Conservation (phyloP, 805 yeast genomes). For the Tetrapisispora taiwanensis region DNA sequence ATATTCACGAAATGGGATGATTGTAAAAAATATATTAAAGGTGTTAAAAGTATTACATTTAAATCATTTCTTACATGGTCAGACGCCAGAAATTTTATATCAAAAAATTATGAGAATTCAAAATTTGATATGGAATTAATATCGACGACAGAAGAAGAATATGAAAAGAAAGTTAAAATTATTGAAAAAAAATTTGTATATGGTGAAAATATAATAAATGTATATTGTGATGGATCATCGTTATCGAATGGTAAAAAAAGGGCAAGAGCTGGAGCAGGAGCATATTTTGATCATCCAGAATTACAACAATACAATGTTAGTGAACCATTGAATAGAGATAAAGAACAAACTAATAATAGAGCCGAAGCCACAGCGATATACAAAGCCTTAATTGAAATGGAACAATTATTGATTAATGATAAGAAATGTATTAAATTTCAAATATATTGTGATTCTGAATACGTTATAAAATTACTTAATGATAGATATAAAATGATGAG, state of each 20-base stretch:
- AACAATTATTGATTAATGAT: slow-evolving; percentile 16
- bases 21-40: slow-evolving; percentile 24
- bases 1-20: slow-evolving; percentile 28
- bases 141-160: slow-evolving; percentile 10
- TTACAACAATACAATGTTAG: slow-evolving; percentile 34
- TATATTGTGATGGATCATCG: slow-evolving; percentile 77
- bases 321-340: slow-evolving; percentile 37
- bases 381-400: slow-evolving; percentile 41
- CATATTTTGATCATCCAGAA: slow-evolving; percentile 51
- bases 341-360: slow-evolving; percentile 59
- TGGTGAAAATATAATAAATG: slow-evolving; percentile 3
- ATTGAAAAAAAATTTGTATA: not conserved
- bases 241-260: slow-evolving; percentile 42
- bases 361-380: slow-evolving; percentile 68
- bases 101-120: slow-evolving; percentile 4
- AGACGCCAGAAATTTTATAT: slow-evolving; percentile 29
- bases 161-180: slow-evolving; percentile 2
- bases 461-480: slow-evolving; percentile 46
- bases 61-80: slow-evolving; percentile 32
- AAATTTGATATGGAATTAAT: slow-evolving; percentile 14
- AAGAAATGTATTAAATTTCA: slow-evolving; percentile 24
- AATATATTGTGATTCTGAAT: slow-evolving; percentile 64
- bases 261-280: slow-evolving; percentile 56
- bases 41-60: slow-evolving; percentile 32
- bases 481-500: slow-evolving; percentile 42